Base-by-base conservation (phyloP, 1,284 basidiomycete genomes). In the Sanghuangporus baumii region DNA sequence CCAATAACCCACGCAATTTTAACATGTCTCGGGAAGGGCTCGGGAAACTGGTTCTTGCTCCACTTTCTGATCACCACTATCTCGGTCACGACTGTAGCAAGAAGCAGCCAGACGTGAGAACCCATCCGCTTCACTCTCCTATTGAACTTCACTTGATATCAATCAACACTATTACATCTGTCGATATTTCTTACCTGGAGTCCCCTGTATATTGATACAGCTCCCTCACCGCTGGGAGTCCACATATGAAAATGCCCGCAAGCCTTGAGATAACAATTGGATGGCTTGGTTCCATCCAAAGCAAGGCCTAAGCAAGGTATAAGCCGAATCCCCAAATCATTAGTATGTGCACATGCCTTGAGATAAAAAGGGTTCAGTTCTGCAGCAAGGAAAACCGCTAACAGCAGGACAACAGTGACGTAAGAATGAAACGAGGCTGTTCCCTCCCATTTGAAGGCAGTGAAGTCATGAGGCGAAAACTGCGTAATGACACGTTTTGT, bases 231-330 rank as follows among this genome's bases (percentile, higher is more conserved):
- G 91, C 91, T 9, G 91, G 91, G 43, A 94, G 76, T 14, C 86
- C 91, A 70, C 91, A 93, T 3, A 93, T 75, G 72, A 94, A 93
- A 61, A 93, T 84, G 59, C 84, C 84, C 6, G 84, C 85, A 11
- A 93, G 79, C 37, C 91, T 82, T 64, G 83, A 75, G 61, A 92
- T 89, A 48, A 93, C 81, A 65, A 93, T 85, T 7, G 89, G 90
- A 72, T 93, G 90, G 71, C 91, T 87, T 36, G 91, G 91, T 69
- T 93, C 89, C 84, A 94, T 89, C 91, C 91, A 93, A 43, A 93
- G 77, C 63, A 94, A 75, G 57, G 81, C 82, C 86, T 65, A 26
- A 46, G 23, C 18, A 31, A 47, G 34, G 36, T 20, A n/a, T 38
- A 40, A 57, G 40, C 40, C n/a, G 38, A n/a, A 20, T 26, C 34